Evolutionary conservation across 2,329 filamentous ascomycete species (phyloP).

Genomic region (Parastagonospora nodorum): DNA sequence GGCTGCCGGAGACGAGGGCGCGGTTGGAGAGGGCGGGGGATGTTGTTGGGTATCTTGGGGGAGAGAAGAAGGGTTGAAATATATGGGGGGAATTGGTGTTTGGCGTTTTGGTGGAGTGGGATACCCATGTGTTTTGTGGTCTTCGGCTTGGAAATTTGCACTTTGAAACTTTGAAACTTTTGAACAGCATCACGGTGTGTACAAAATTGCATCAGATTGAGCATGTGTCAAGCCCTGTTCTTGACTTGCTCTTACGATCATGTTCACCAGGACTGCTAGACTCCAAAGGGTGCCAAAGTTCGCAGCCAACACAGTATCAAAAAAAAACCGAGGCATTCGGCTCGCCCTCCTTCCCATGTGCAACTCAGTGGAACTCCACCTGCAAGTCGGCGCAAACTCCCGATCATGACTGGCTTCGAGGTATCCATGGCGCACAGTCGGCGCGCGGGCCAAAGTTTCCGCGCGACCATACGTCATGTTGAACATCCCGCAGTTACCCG

Average conservation of each 20-base stretch:
- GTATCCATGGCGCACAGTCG: neutral
- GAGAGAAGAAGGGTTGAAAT: constrained; percentile 12
- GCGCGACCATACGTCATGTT: constrained; percentile 21
- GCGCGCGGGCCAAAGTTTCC: constrained; percentile 16
- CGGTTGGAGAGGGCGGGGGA: constrained; percentile 50
- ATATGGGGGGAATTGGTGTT: neutral
- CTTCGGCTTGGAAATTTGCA: too few species aligned
- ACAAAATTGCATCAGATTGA: too few species aligned
- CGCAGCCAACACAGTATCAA: too few species aligned
- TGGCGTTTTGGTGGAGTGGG: neutral
- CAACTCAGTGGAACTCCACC: neutral
- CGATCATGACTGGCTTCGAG: neutral
- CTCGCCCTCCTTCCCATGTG: neutral
- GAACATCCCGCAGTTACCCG: constrained; percentile 22
- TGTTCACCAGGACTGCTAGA: too few species aligned
- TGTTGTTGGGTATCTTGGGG: constrained; percentile 48
- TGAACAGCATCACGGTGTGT: too few species aligned
- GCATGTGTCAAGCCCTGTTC: too few species aligned
- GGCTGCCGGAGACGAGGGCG: constrained; percentile 52
- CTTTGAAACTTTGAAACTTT: too few species aligned
- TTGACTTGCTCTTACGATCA: too few species aligned
- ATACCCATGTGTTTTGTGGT: neutral
- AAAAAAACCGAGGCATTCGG: too few species aligned
- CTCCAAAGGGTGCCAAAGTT: too few species aligned
- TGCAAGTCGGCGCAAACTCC: neutral